These are phyloP conservation scores for Pichia sp. DNA, from an alignment of 1,139 yeast species.

Conservation along the genomic window DNA sequence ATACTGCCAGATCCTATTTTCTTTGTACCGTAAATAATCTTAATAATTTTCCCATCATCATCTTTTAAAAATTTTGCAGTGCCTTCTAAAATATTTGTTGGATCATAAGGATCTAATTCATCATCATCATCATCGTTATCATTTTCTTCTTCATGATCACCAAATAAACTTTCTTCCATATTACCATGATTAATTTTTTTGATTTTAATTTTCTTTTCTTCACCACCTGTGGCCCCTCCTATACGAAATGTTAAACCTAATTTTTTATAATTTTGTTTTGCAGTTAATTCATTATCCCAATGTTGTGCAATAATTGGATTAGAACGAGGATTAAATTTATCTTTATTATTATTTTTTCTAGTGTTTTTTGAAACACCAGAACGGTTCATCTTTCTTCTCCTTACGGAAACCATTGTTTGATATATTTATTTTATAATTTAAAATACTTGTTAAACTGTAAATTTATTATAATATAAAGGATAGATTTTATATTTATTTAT, in stretches of 20 bases:
- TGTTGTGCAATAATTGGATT: conserved; percentile 81
- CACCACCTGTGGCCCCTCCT: conserved; percentile 63
- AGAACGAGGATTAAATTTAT: conserved; percentile 54
- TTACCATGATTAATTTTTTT: conserved; percentile 25
- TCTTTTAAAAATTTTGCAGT: conserved; percentile 79
- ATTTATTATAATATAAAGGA: too few relatives aligned
- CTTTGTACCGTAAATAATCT: conserved; percentile 65
- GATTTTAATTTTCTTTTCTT: conserved; percentile 41
- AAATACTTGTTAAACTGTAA: too few relatives aligned
- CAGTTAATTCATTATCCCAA: conserved; percentile 82
- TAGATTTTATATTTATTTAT: too few relatives aligned
- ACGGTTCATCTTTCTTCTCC: conserved; percentile 79
- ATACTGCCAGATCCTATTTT: conserved; percentile 6
- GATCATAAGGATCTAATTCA: conserved; percentile 39
- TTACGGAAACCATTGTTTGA: conserved; percentile 67
- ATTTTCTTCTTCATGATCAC: conserved; percentile 26
- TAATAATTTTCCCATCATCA: conserved; percentile 61
- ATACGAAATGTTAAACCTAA: conserved; percentile 69
- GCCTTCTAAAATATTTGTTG: conserved; percentile 61
- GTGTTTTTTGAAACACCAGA: conserved; percentile 64
- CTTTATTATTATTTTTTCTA: conserved; percentile 62
- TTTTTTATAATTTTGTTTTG: conserved; percentile 74
- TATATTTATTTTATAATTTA: too few relatives aligned
- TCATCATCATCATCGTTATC: conserved; percentile 30
- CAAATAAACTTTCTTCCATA: conserved; percentile 19